phyloP scores from a whole-genome alignment of 225 moss, liverwort and hornwort species.

The Lunularia cruciata region DNA sequence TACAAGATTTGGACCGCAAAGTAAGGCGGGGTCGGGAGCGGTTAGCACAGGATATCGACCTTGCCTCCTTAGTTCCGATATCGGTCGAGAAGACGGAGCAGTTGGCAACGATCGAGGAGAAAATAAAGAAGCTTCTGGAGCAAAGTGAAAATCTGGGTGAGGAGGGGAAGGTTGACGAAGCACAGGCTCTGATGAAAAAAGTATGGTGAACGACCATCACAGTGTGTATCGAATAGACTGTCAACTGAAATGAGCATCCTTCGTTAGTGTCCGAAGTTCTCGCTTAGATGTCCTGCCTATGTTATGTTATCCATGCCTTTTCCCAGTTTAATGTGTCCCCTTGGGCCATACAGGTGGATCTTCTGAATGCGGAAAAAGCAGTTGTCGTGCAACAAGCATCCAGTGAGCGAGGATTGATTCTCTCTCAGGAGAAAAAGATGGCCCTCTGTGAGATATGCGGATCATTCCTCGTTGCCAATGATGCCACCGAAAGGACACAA shows the following conservation, averaged over 20 bases:
- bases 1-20: constrained; percentile 93
- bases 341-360: constrained; percentile 57
- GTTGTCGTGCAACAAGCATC: constrained; percentile 74
- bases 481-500: constrained; percentile 87
- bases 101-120: constrained; percentile 83
- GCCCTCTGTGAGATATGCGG: constrained; percentile 92
- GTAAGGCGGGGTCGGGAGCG: constrained; percentile 82
- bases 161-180: constrained; percentile 84
- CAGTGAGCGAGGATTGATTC: constrained; percentile 78
- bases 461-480: constrained; percentile 86
- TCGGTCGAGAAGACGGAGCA: constrained; percentile 82
- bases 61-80: constrained; percentile 60
- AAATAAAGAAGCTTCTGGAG: constrained; percentile 82
- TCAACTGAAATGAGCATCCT: too few relatives aligned
- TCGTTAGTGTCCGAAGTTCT: too few relatives aligned
- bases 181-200: constrained; percentile 92
- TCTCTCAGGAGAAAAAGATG: constrained; percentile 97
- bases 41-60: constrained; percentile 80
- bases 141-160: constrained; percentile 89
- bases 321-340: neutral
- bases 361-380: constrained; percentile 68
- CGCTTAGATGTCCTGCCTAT: too few relatives aligned
- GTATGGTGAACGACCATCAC: constrained; percentile 27
- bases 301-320: neutral
- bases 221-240: neutral